Evolutionary conservation across 768 basidiomycete species (phyloP).

Genomic region (Phaeotremella skinneri): DNA sequence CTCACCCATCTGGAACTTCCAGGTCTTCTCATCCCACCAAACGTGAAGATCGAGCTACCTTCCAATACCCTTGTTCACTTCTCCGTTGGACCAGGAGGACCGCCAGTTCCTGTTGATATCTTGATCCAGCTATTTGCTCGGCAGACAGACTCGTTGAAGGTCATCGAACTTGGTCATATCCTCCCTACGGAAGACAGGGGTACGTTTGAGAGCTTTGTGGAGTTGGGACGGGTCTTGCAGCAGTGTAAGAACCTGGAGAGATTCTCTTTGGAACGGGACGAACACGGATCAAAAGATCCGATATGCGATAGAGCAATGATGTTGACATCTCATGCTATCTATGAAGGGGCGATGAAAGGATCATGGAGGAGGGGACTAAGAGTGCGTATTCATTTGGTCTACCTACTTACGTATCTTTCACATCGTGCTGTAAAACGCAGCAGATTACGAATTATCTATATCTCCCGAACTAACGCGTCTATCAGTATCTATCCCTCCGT

Average conservation of each 20-base stretch:
- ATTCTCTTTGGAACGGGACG: slow-evolving; percentile 19
- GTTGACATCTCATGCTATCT: slow-evolving; percentile 14
- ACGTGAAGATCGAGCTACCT: slow-evolving; percentile 12
- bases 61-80: slow-evolving; percentile 22
- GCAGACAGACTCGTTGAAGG: slow-evolving; percentile 17
- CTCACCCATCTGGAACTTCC: slow-evolving; percentile 34
- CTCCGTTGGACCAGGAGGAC: slow-evolving; percentile 18
- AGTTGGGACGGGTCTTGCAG: slow-evolving; percentile 11
- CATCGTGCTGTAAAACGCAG: neutral
- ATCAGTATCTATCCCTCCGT: slow-evolving; percentile 11
- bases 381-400: slow-evolving; percentile 8
- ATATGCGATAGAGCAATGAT: slow-evolving; percentile 21
- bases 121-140: slow-evolving; percentile 17
- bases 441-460: neutral
- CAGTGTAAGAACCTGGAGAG: slow-evolving; percentile 15
- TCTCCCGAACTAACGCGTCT: neutral
- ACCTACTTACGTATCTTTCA: too few species aligned
- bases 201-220: slow-evolving; percentile 7
- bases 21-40: slow-evolving; percentile 22
- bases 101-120: slow-evolving; percentile 28
- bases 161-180: slow-evolving; percentile 26
- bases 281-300: slow-evolving; percentile 12
- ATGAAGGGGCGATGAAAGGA: slow-evolving; percentile 9
- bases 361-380: slow-evolving; percentile 24
- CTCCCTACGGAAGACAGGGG: neutral